Evolutionary conservation across 352 stramenopile genomes (phyloP), one percentile per base, ranked within the genome.

Genomic region (Globisporangium recalcitrans): DNA sequence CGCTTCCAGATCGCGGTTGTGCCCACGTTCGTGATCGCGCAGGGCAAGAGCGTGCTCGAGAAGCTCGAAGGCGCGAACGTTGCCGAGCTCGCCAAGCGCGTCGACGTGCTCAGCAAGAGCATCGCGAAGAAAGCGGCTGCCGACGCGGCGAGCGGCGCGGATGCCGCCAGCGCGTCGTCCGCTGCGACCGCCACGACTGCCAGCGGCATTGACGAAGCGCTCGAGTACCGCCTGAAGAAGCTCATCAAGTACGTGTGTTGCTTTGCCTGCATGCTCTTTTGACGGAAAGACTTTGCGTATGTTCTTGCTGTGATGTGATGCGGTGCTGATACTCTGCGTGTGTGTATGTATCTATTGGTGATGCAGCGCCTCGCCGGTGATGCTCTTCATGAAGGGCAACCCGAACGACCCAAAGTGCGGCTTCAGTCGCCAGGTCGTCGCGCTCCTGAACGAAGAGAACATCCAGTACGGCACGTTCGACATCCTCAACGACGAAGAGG

Each of bases 371-470:
- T 91, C 90, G 31, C 77, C 87, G 2, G 91, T 99, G 52, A 98
- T 99, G 95, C 76, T 99, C 22, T 99, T 99, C 74, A 99, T 99
- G 96, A 99, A 99, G 76, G 97, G 97, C 57, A 95, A 93, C 11
- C 96, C 97, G 3, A 96, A 77, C 21, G 88, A 92, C 44, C 97
- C 97, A 22, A 89, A 91, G 69, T 99, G 97, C 70, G 97, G 96
- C 47, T 99, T 99, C 74, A 98, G 87, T 64, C 78, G 90, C 38
- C 85, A 98, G 69, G 92, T 98, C 32, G 89, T 99, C 0, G 88
- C 87, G 62, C 77, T 99, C 40, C 72, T 99, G 60, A 88, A 98
- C 68, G 85, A 94, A 0, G 80, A 94, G 47, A 87, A 89, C 52
- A 95, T 98, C 60, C 79, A 90, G 38, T 99, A 98, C 69, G 91